Evolutionary conservation across 306 rosid species (phyloP).

Genomic region (Castanospermum australe): DNA sequence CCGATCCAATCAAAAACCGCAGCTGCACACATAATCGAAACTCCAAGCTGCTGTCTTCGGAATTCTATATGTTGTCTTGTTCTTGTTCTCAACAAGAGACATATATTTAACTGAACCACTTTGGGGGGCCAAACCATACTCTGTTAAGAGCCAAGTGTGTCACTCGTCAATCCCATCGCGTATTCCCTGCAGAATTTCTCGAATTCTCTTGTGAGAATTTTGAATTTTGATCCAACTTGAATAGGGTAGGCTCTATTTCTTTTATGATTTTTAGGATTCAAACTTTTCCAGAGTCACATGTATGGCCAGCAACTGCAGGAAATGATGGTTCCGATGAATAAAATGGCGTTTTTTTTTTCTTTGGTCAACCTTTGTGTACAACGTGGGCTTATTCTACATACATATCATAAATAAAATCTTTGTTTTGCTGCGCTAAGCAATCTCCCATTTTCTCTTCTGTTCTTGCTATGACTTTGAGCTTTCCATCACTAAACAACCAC

Average conservation of each 20-base stretch:
- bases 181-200: neutral
- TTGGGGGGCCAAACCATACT: neutral
- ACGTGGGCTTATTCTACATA: neutral
- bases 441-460: too few species aligned
- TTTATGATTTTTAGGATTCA: neutral
- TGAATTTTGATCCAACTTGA: neutral
- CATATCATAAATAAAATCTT: neutral
- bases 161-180: neutral
- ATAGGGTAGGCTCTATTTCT: neutral
- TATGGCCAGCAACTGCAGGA: neutral
- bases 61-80: too few species aligned
- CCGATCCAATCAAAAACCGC: neutral
- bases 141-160: neutral
- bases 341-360: neutral
- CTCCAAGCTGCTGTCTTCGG: neutral
- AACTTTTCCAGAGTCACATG: neutral
- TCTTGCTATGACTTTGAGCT: neutral
- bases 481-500: neutral
- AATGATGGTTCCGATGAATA: neutral
- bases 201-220: neutral
- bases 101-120: constrained; percentile 6
- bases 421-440: neutral
- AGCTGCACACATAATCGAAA: neutral
- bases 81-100: neutral
- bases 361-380: neutral